Conservation (phyloP, 2,329 filamentous ascomycete species). For the Fusarium kyushuense region DNA sequence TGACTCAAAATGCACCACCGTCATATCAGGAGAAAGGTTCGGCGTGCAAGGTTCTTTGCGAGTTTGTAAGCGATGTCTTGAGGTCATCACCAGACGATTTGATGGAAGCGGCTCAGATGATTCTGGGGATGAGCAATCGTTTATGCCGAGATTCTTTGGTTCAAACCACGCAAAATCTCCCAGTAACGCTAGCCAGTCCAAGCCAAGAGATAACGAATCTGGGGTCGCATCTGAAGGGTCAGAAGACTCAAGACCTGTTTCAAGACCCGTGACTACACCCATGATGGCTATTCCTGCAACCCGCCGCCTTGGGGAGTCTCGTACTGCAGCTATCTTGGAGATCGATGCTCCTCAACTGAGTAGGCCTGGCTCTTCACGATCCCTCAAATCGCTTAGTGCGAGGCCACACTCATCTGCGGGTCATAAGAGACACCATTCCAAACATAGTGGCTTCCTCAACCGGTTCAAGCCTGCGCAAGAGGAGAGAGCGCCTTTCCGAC, state of each 20-base stretch:
- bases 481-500: slow-evolving; percentile 89
- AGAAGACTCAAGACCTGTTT: slow-evolving; percentile 66
- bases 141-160: slow-evolving; percentile 73
- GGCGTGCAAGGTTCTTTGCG: slow-evolving; percentile 86
- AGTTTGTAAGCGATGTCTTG: slow-evolving; percentile 92
- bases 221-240: slow-evolving; percentile 57
- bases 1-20: slow-evolving; percentile 92
- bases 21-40: slow-evolving; percentile 89
- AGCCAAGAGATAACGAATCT: slow-evolving; percentile 56
- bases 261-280: slow-evolving; percentile 70
- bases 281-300: slow-evolving; percentile 79
- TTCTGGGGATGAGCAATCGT: slow-evolving; percentile 81
- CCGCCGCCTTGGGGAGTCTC: slow-evolving; percentile 76
- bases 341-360: slow-evolving; percentile 86
- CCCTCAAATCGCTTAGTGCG: slow-evolving; percentile 79
- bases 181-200: slow-evolving; percentile 48
- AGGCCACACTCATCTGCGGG: slow-evolving; percentile 79
- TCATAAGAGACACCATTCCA: slow-evolving; percentile 89
- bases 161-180: slow-evolving; percentile 62
- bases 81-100: slow-evolving; percentile 89
- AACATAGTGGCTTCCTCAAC: slow-evolving; percentile 81
- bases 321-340: slow-evolving; percentile 89
- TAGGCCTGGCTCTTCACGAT: slow-evolving; percentile 93
- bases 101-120: slow-evolving; percentile 90
- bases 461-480: slow-evolving; percentile 79